A percentile compares a stretch with the other conserved stretches of the same genome.
These are phyloP conservation scores for Penicillium parvum DNA, from an alignment of 495 filamentous ascomycete species.

Conservation along the genomic window DNA sequence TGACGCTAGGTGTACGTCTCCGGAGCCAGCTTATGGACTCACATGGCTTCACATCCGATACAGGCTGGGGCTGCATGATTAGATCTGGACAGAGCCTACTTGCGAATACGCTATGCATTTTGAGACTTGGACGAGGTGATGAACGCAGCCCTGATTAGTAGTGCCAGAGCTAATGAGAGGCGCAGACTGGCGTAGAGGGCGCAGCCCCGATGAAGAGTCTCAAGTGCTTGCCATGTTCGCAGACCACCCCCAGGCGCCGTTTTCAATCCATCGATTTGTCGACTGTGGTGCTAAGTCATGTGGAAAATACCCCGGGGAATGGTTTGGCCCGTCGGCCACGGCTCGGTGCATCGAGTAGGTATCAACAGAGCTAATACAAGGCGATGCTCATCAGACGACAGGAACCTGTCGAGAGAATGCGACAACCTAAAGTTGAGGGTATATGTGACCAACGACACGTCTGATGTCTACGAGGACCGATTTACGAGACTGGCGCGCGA, in stretches of 20 bases:
- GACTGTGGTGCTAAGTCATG: constrained; percentile 81
- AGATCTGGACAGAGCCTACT: constrained; percentile 90
- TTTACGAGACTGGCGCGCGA: constrained; percentile 70
- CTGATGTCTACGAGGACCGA: constrained; percentile 87
- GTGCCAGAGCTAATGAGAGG: constrained; percentile 21
- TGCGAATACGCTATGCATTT: constrained; percentile 72
- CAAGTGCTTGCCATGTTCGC: constrained; percentile 79
- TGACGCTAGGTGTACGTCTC: constrained; percentile 83
- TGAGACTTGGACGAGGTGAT: constrained; percentile 73
- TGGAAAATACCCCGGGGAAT: constrained; percentile 92
- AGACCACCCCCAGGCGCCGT: constrained; percentile 79
- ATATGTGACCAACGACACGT: constrained; percentile 84
- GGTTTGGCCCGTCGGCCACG: constrained; percentile 98
- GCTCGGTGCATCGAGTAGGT: constrained; percentile 92
- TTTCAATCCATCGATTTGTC: constrained; percentile 95
- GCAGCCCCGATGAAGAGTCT: constrained; percentile 58
- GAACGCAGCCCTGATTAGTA: not conserved
- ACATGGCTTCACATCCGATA: constrained; percentile 85
- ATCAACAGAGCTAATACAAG: not conserved
- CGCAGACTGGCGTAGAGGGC: constrained; percentile 73
- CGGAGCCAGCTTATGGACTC: constrained; percentile 76
- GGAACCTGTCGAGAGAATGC: constrained; percentile 64
- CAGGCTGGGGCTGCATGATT: constrained; percentile 99
- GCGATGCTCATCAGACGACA: constrained; percentile 32
- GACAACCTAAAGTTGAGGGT: constrained; percentile 60